Percentiles rank a stretch among this genome's conserved stretches.
phyloP scores from a whole-genome alignment of 2,329 filamentous ascomycete genomes.

The Aspergillus chevalieri region DNA sequence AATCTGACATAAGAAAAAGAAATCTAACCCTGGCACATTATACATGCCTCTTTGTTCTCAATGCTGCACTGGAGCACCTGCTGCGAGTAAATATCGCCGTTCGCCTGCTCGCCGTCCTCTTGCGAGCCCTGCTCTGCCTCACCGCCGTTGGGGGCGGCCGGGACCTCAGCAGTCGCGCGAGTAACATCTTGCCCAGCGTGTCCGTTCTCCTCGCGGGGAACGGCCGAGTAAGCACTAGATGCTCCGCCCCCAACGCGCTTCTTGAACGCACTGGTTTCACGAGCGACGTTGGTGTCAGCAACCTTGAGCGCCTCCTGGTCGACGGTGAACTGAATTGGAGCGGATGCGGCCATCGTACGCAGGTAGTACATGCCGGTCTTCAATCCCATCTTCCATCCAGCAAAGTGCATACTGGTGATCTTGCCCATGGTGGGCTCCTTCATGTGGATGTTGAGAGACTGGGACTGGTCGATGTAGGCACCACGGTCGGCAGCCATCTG shows the following conservation, averaged over 20 bases:
- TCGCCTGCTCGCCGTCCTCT: constrained; percentile 66
- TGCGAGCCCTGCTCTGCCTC: constrained; percentile 12
- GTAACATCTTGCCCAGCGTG: constrained; percentile 39
- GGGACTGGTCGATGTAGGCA: constrained; percentile 97
- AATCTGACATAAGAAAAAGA: neutral
- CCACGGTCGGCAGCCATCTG: constrained; percentile 98
- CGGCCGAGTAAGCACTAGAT: constrained; percentile 52
- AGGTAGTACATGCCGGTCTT: constrained; percentile 99
- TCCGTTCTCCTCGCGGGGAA: constrained; percentile 58
- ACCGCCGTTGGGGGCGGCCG: constrained; percentile 38
- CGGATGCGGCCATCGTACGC: constrained; percentile 91
- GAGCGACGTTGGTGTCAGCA: constrained; percentile 70
- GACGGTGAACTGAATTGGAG: constrained; percentile 97
- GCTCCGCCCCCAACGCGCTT: constrained; percentile 59
- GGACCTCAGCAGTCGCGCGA: constrained; percentile 61
- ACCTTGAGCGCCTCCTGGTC: constrained; percentile 93
- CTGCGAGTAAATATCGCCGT: constrained; percentile 92
- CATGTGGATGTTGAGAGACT: constrained; percentile 99
- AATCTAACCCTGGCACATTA: constrained; percentile 90
- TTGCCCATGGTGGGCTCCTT: constrained; percentile 99
- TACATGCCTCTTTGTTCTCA: constrained; percentile 87
- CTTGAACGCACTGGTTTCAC: constrained; percentile 54
- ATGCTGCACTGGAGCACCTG: constrained; percentile 91
- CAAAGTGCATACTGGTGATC: constrained; percentile 99
- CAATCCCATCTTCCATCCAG: constrained; percentile 96